Percentiles rank a stretch among this genome's conserved stretches.
Evolutionary conservation across 257 asterid species (phyloP).

Genomic region (Dorcoceras hygrometricum): DNA sequence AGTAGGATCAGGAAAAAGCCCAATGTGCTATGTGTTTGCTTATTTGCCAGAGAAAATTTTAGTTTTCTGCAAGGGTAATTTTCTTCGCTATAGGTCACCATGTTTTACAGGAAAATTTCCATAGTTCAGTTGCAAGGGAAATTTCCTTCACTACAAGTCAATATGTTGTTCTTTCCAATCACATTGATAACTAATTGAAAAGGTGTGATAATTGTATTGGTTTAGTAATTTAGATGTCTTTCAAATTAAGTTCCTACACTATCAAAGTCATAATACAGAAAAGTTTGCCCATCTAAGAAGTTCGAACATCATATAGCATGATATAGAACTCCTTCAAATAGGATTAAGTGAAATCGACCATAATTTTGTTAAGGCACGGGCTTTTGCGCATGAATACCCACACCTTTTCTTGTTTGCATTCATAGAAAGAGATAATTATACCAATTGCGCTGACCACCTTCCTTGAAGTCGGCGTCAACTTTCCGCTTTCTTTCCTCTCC

Average conservation of each 20-base stretch:
- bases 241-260: not conserved
- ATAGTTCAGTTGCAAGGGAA: not conserved
- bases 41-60: not conserved
- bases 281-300: not conserved
- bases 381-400: not conserved
- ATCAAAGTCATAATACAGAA: not conserved
- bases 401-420: not conserved
- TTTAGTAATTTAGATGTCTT: slow-evolving; percentile 8
- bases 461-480: slow-evolving; percentile 83
- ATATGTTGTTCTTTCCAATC: not conserved
- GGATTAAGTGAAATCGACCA: too few species aligned
- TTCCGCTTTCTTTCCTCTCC: slow-evolving; percentile 77
- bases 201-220: not conserved
- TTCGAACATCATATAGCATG: slow-evolving; percentile 6
- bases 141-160: slow-evolving; percentile 2
- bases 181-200: not conserved
- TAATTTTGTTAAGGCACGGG: not conserved
- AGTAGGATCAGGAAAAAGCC: slow-evolving; percentile 3
- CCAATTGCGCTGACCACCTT: slow-evolving; percentile 99
- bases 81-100: not conserved
- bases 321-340: too few species aligned
- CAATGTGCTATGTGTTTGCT: not conserved
- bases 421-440: slow-evolving; percentile 29
- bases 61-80: not conserved
- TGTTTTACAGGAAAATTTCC: not conserved